A percentile compares a stretch with the other conserved stretches of the same genome.
phyloP scores from a whole-genome alignment of 1,139 yeast species.

The Taphrina confusa region DNA sequence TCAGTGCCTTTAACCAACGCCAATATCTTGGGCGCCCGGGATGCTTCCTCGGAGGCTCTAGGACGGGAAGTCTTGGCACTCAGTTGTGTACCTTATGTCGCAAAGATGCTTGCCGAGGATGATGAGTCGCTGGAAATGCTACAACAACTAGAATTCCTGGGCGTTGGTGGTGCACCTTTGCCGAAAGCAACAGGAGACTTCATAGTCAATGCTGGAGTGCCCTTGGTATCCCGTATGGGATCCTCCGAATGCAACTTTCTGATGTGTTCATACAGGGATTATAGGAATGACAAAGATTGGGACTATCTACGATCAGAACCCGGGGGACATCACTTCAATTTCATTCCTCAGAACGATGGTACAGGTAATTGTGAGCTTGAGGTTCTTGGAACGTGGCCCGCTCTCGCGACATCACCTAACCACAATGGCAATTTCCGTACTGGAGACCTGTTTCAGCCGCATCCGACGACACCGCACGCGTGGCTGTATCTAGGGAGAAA shows the following conservation, averaged over 20 bases:
- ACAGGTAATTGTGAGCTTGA: constrained; percentile 21
- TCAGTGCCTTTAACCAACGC: constrained; percentile 6
- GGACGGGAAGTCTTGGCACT: constrained; percentile 23
- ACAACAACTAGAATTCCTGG: constrained; percentile 29
- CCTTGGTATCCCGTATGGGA: constrained; percentile 37
- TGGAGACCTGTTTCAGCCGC: constrained; percentile 37
- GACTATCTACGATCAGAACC: constrained; percentile 34
- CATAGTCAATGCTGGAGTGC: constrained; percentile 35
- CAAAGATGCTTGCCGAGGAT: constrained; percentile 25
- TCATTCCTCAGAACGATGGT: constrained; percentile 14
- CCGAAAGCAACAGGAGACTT: constrained; percentile 38
- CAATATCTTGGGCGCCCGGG: not conserved
- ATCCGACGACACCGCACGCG: constrained; percentile 37
- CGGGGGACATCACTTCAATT: constrained; percentile 20
- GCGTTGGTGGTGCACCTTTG: constrained; percentile 37
- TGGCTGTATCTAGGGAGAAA: constrained; percentile 38
- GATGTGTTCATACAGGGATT: constrained; percentile 34
- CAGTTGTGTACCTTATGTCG: constrained; percentile 22
- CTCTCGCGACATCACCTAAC: not conserved
- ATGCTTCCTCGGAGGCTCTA: constrained; percentile 2
- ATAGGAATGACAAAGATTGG: constrained; percentile 37
- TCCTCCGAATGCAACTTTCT: constrained; percentile 38
- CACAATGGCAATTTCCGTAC: constrained; percentile 28
- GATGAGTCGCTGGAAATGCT: constrained; percentile 26
- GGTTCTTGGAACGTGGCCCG: constrained; percentile 18